Conservation (phyloP, 2,329 filamentous ascomycete species). For the Trichoderma sp. region DNA sequence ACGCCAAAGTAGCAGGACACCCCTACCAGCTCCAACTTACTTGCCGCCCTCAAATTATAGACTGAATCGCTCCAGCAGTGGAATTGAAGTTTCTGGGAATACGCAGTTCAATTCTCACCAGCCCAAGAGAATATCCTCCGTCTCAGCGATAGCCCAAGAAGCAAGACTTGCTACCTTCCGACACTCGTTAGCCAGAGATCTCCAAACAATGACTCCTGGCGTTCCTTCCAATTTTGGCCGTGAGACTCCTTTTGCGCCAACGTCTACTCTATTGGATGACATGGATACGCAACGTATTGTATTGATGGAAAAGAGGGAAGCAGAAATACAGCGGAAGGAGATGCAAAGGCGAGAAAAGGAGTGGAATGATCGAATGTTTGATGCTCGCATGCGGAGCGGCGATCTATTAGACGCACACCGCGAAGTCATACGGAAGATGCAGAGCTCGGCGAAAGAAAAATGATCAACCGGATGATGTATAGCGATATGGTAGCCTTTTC, state of each 20-base stretch:
- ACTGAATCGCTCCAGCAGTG: slow-evolving; percentile 32
- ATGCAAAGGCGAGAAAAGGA: slow-evolving; percentile 61
- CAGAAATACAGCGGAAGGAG: slow-evolving; percentile 63
- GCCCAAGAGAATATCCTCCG: slow-evolving; percentile 52
- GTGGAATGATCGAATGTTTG: slow-evolving; percentile 65
- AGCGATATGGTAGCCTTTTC: slow-evolving; percentile 2
- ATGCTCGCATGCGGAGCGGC: slow-evolving; percentile 75
- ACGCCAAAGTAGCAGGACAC: slow-evolving; percentile 53
- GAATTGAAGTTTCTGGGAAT: slow-evolving; percentile 40
- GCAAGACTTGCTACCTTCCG: slow-evolving; percentile 69
- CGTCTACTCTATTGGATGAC: slow-evolving; percentile 40
- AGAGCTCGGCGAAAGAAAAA: slow-evolving; percentile 51
- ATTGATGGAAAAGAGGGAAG: slow-evolving; percentile 65
- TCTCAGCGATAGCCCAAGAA: slow-evolving; percentile 54
- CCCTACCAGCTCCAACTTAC: slow-evolving; percentile 37
- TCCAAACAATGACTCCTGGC: slow-evolving; percentile 50
- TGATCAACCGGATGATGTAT: slow-evolving; percentile 9
- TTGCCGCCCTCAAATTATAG: slow-evolving; percentile 37
- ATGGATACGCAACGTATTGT: slow-evolving; percentile 59
- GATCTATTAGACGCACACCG: slow-evolving; percentile 77
- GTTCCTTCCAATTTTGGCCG: slow-evolving; percentile 40
- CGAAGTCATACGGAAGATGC: slow-evolving; percentile 80
- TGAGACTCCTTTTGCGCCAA: slow-evolving; percentile 46
- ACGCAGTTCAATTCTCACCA: slow-evolving; percentile 58
- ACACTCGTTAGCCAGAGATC: slow-evolving; percentile 65